Conservation (phyloP, 495 filamentous ascomycete species). For the Astrothelium macrocarpum region DNA sequence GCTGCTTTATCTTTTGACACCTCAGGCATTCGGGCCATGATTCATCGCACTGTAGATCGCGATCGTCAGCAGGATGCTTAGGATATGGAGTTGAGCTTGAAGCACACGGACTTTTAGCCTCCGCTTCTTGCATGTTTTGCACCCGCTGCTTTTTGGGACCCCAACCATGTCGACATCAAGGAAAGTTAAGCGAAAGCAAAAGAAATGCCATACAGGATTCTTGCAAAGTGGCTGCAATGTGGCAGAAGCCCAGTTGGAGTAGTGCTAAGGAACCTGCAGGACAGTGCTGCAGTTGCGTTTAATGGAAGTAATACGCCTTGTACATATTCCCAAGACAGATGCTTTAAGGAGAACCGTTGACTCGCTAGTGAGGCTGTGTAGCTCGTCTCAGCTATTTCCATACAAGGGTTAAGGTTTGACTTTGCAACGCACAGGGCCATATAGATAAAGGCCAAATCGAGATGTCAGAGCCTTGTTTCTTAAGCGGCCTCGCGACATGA, state of each 20-base stretch:
- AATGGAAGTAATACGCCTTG: neutral
- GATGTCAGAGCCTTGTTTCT: neutral
- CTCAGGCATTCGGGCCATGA: neutral
- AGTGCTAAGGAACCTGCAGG: neutral
- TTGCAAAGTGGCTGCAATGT: neutral
- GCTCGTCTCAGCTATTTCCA: neutral
- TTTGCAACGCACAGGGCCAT: neutral
- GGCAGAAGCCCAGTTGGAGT: neutral
- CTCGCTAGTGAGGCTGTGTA: neutral
- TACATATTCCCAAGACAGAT: neutral
- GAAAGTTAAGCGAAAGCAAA: neutral
- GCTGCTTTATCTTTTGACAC: neutral
- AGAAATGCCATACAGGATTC: neutral
- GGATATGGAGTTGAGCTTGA: neutral
- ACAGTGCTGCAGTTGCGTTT: neutral
- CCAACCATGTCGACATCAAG: neutral
- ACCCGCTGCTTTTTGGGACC: neutral
- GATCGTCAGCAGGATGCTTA: neutral
- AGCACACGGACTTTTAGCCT: neutral
- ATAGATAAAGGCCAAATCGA: neutral
- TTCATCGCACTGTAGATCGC: slow-evolving; percentile 5
- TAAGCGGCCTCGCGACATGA: slow-evolving; percentile 1
- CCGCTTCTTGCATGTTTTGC: slow-evolving; percentile 1
- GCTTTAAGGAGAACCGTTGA: neutral
- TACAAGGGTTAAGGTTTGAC: neutral